These are phyloP conservation scores for Tarenaya hassleriana DNA, from an alignment of 345 rosid species.

Conservation along the genomic window DNA sequence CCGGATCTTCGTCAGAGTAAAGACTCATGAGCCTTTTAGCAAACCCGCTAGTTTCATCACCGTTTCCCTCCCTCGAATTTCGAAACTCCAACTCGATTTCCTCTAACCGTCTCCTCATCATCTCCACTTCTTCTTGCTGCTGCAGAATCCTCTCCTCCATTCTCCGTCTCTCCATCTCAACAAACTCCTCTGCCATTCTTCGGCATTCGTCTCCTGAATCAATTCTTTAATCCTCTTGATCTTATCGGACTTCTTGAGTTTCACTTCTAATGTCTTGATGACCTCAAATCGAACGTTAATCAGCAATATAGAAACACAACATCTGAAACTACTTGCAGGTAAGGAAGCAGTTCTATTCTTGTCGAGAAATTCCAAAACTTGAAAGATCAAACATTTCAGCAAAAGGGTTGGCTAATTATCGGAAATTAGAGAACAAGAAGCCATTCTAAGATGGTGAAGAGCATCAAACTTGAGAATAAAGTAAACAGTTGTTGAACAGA, in stretches of 20 bases:
- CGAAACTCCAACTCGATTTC: slow-evolving; percentile 60
- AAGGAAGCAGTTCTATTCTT: too few relatives aligned
- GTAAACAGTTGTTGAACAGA: too few relatives aligned
- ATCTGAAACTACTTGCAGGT: too few relatives aligned
- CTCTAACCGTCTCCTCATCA: slow-evolving; percentile 67
- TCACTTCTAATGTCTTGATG: slow-evolving; percentile 26
- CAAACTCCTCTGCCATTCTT: slow-evolving; percentile 78
- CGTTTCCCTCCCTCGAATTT: slow-evolving; percentile 32
- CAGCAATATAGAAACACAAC: slow-evolving; percentile 17
- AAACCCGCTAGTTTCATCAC: slow-evolving; percentile 51
- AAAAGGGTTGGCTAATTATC: too few relatives aligned
- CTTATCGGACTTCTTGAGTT: slow-evolving; percentile 19
- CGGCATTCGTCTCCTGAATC: slow-evolving; percentile 48
- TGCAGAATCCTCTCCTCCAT: slow-evolving; percentile 88
- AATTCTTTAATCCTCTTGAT: slow-evolving; percentile 25
- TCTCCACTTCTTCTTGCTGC: slow-evolving; percentile 85
- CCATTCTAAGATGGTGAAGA: too few relatives aligned
- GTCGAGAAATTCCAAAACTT: too few relatives aligned
- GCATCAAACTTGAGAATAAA: too few relatives aligned
- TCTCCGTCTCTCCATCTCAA: slow-evolving; percentile 83
- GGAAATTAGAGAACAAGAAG: too few relatives aligned
- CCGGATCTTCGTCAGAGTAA: slow-evolving; percentile 68
- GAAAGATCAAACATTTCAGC: too few relatives aligned
- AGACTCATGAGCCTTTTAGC: slow-evolving; percentile 56
- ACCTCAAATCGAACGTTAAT: slow-evolving; percentile 28